These are phyloP conservation scores for Diaporthe nobilis DNA, from an alignment of 2,329 filamentous ascomycete genomes.

Conservation along the genomic window DNA sequence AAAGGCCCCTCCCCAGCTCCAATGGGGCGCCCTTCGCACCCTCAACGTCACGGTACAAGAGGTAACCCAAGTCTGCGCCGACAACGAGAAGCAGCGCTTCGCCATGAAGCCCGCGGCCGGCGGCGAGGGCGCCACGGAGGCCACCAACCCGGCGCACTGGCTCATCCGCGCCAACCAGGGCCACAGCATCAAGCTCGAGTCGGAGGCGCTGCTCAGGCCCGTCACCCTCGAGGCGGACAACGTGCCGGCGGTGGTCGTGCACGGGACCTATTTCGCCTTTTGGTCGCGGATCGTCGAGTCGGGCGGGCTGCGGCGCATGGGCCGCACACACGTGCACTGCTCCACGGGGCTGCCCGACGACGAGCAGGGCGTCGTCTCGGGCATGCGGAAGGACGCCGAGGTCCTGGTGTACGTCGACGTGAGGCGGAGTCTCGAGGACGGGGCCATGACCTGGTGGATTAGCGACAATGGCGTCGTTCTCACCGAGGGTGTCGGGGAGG, in stretches of 20 bases:
- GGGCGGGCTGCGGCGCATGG: constrained; percentile 87
- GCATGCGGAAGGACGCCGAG: constrained; percentile 85
- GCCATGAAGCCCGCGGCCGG: constrained; percentile 72
- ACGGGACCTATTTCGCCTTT: constrained; percentile 89
- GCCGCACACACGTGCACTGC: constrained; percentile 90
- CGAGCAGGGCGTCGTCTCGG: constrained; percentile 74
- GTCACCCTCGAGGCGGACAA: constrained; percentile 72
- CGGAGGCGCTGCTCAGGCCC: constrained; percentile 78
- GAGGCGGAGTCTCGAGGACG: constrained; percentile 72
- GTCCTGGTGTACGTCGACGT: constrained; percentile 85
- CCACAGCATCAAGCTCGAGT: constrained; percentile 84
- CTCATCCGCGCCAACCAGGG: constrained; percentile 97
- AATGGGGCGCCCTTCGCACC: constrained; percentile 72
- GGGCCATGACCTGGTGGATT: constrained; percentile 78
- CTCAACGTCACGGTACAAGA: constrained; percentile 83
- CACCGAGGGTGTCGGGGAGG: constrained; percentile 68
- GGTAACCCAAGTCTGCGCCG: constrained; percentile 73
- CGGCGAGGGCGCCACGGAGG: background rate
- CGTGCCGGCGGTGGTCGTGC: constrained; percentile 79
- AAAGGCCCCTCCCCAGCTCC: constrained; percentile 55
- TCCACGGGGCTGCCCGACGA: constrained; percentile 77
- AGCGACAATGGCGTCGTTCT: constrained; percentile 85
- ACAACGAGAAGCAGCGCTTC: constrained; percentile 94
- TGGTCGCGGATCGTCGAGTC: constrained; percentile 82
- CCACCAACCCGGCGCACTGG: constrained; percentile 73